Base-by-base conservation (phyloP, 371 early-diverging fungal genomes). In the Mucor racemosus region DNA sequence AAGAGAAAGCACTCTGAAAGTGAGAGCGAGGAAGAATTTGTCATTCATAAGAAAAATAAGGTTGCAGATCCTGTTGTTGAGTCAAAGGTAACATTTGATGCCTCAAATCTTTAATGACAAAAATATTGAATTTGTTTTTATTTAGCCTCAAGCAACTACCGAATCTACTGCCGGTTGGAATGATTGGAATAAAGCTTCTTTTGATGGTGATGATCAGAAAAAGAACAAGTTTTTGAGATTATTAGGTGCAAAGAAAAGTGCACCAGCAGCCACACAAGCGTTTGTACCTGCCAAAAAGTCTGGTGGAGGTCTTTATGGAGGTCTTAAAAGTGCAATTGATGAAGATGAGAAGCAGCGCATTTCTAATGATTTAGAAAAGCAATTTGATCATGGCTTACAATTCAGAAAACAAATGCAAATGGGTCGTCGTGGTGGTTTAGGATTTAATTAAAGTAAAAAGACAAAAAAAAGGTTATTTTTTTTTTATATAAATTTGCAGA, bases 381-480 rank as follows among this genome's bases (percentile, higher is more conserved):
- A 84, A 40, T 84, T 84, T 60, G 68, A 81, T 33, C 68, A 75
- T 41, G 84, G 84, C 8, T 65, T 84, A 38, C 77, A 78, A 48
- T 76, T 80, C 39, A 67, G 73, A 67, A 82, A 82, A 53, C 83
- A 82, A 55, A 75, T 77, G 64, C 74, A 77, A 55, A 73, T 70
- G 65, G 79, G 81, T 40, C 73, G 77, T 50, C 76, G 79, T 53
- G 81, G 84, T 21, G 84, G 84, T n/a, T 73, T 84, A 64, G 84
- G 84, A 39, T 79, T 69, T 38, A 66, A 67, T 67, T 69, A 66
- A 21, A 26, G 50, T 7, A 21, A 11, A 50, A 67, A 44, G 13
- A 54, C 21, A 53, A 50, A 56, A 64, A 56, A 58, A 53, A 62
- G 39, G 40, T 15, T 34, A n/a, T 57, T 60, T 60, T 50, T 50